A percentile compares a stretch with the other conserved stretches of the same genome.
Conservation (phyloP, 2,329 filamentous ascomycete species). For the Hymenoscyphus scutula region DNA sequence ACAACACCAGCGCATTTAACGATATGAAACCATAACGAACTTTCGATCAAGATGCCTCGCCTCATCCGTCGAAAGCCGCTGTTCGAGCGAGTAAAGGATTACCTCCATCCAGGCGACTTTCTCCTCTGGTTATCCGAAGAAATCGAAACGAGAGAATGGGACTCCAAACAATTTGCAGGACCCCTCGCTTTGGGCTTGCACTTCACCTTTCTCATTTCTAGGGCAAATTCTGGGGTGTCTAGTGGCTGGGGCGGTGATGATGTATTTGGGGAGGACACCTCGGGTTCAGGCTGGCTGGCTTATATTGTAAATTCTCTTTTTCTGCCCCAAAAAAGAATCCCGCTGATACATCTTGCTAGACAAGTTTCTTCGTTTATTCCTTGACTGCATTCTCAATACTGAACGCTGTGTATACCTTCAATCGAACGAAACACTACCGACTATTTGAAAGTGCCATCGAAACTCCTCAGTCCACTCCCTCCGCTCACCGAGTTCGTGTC, state of each 20-base stretch:
- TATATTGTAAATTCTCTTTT: constrained; percentile 53
- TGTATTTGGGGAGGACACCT: constrained; percentile 72
- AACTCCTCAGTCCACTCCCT: constrained; percentile 71
- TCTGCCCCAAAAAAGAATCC: constrained; percentile 3
- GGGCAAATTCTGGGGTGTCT: constrained; percentile 63
- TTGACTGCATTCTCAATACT: constrained; percentile 64
- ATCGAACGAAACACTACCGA: constrained; percentile 80
- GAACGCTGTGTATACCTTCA: constrained; percentile 82
- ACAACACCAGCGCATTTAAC: constrained; percentile 3
- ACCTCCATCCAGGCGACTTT: constrained; percentile 85
- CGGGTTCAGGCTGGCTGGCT: constrained; percentile 59
- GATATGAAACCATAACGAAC: constrained; percentile 38
- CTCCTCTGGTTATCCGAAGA: constrained; percentile 90
- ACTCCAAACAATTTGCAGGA: constrained; percentile 74
- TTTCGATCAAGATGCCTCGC: constrained; percentile 48
- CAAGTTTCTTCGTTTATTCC: constrained; percentile 67
- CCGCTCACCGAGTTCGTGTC: constrained; percentile 82
- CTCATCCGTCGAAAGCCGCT: constrained; percentile 81
- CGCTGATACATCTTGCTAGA: constrained; percentile 44
- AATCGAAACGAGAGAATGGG: constrained; percentile 87
- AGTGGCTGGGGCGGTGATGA: constrained; percentile 62
- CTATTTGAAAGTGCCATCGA: constrained; percentile 88
- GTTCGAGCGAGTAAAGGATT: constrained; percentile 73
- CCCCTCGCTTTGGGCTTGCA: constrained; percentile 76
- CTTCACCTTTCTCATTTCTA: constrained; percentile 74